Percentiles rank a stretch among this genome's conserved stretches.
These are phyloP conservation scores for Fomitopsis betulina DNA, from an alignment of 1,284 basidiomycete species.

Conservation along the genomic window DNA sequence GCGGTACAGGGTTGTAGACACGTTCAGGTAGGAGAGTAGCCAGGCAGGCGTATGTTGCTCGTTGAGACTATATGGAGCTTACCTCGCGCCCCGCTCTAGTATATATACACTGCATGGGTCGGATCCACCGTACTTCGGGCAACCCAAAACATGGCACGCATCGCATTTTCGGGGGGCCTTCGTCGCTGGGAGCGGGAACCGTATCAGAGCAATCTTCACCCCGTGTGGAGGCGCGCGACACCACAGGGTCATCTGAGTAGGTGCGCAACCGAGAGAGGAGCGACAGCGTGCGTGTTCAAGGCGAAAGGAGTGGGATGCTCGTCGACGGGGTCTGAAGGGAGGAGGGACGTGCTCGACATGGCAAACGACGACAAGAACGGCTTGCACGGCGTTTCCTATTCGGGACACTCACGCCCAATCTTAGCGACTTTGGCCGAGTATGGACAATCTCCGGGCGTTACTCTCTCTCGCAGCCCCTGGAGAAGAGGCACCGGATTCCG, in stretches of 20 bases:
- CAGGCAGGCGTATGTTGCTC: conserved; percentile 2
- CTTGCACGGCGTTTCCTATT: conserved; percentile 1
- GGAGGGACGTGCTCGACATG: conserved; percentile 1
- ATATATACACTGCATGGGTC: conserved; percentile 7
- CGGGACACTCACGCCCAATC: not conserved
- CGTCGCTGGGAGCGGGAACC: conserved; percentile 16
- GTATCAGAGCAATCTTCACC: conserved; percentile 9
- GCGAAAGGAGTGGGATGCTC: not conserved
- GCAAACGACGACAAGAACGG: not conserved
- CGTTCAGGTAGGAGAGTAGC: conserved; percentile 9
- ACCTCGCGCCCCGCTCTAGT: not conserved
- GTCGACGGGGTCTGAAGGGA: not conserved
- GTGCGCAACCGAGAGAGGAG: not conserved
- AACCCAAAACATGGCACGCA: conserved; percentile 2
- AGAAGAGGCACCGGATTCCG: not conserved
- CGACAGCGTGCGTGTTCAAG: not conserved
- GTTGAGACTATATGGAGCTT: not conserved
- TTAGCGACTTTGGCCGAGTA: not conserved
- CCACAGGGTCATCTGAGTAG: not conserved
- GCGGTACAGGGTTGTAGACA: conserved; percentile 2
- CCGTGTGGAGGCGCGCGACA: conserved; percentile 6
- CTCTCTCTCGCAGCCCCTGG: not conserved
- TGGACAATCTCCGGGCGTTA: not conserved
- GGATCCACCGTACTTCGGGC: conserved; percentile 7
- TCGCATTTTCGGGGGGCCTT: conserved; percentile 19